A percentile compares a stretch with the other conserved stretches of the same genome.
Conservation (phyloP, 768 basidiomycete species). For the Suillus ampliporus region DNA sequence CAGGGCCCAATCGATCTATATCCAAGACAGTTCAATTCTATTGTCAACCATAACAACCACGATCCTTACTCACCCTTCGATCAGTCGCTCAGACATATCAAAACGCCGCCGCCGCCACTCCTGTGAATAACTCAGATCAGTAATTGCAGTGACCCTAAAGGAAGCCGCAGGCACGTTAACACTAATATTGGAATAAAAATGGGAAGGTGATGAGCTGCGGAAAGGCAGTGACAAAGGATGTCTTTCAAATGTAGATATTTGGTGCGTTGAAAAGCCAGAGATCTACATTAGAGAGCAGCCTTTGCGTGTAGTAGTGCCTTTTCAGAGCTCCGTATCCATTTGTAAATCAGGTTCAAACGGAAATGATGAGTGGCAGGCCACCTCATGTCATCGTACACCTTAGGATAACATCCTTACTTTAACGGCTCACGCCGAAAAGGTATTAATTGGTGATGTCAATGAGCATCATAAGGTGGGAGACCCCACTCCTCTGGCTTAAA, state of each 20-base stretch:
- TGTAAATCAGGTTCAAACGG: not conserved
- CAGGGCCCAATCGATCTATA: not conserved
- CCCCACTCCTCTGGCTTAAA: conserved; percentile 88
- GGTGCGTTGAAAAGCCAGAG: not conserved
- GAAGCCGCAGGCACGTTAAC: not conserved
- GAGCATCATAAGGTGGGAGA: conserved; percentile 63
- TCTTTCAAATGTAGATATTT: not conserved
- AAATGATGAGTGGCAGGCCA: not conserved
- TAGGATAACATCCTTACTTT: not conserved
- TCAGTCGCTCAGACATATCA: not conserved
- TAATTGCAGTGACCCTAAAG: not conserved
- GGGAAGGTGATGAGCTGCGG: not conserved
- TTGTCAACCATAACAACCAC: not conserved
- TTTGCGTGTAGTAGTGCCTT: not conserved
- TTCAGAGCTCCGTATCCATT: not conserved
- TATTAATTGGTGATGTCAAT: not conserved
- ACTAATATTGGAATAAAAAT: not conserved
- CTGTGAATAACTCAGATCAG: not conserved
- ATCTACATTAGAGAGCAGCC: not conserved
- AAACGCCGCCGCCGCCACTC: not conserved
- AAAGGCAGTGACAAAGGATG: not conserved
- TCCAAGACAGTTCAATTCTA: not conserved
- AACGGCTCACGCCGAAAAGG: not conserved
- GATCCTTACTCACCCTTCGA: not conserved
- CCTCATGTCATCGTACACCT: not conserved